These are phyloP conservation scores for Rhododendron williamsianum DNA, from an alignment of 148 eudicot genomes.

Conservation along the genomic window DNA sequence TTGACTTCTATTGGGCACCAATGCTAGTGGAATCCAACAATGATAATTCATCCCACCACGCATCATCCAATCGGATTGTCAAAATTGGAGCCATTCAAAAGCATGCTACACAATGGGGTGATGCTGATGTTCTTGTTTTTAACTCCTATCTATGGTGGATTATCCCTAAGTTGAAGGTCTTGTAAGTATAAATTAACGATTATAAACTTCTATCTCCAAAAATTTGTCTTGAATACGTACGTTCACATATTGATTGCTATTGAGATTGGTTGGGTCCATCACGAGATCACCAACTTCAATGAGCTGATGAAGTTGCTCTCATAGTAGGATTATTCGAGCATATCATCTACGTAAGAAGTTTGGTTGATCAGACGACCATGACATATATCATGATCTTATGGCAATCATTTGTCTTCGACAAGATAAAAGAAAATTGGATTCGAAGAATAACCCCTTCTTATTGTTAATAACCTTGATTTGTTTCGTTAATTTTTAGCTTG, in stretches of 20 bases:
- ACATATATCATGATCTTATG: too few relatives aligned
- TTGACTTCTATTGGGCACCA: slow-evolving; percentile 34
- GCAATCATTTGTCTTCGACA: not conserved
- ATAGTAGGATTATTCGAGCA: not conserved
- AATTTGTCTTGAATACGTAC: not conserved
- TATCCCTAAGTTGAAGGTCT: slow-evolving; percentile 10
- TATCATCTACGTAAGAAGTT: not conserved
- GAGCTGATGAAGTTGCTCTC: not conserved
- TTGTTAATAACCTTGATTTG: too few relatives aligned
- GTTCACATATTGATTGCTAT: not conserved
- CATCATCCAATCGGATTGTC: not conserved
- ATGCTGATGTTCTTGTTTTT: slow-evolving; percentile 32
- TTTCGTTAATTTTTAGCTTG: too few relatives aligned
- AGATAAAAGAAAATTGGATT: not conserved
- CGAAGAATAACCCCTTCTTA: not conserved
- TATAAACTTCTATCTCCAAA: not conserved
- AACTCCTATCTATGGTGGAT: slow-evolving; percentile 29
- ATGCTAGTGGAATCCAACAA: slow-evolving; percentile 26
- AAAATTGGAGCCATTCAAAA: slow-evolving; percentile 17
- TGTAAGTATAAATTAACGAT: slow-evolving; percentile 17
- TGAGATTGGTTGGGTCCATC: not conserved
- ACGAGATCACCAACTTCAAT: not conserved
- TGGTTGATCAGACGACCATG: too few relatives aligned
- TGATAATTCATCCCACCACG: slow-evolving; percentile 14
- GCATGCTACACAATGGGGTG: slow-evolving; percentile 24